A percentile compares a stretch with the other conserved stretches of the same genome.
Conservation (phyloP, 2,329 filamentous ascomycete genomes). For the Huntiella bhutanensis region DNA sequence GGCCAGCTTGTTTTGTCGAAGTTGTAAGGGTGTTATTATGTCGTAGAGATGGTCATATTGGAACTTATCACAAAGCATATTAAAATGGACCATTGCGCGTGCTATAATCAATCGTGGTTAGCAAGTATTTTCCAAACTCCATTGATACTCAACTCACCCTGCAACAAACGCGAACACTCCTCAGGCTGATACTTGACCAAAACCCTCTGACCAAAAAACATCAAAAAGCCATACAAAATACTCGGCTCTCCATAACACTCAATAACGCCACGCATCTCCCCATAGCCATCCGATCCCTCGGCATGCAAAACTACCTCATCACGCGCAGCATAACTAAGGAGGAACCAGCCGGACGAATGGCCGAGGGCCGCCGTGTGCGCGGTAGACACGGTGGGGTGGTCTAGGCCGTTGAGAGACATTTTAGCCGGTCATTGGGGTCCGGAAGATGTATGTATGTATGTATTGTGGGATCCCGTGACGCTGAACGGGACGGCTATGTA, state of each 20-base stretch:
- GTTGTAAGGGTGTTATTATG: conserved; percentile 53
- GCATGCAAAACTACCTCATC: conserved; percentile 70
- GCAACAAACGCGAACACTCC: conserved; percentile 71
- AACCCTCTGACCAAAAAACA: conserved; percentile 77
- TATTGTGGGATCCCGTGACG: too few species aligned
- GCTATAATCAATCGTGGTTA: conserved; percentile 33
- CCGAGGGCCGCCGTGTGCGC: conserved; percentile 62
- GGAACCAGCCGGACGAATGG: conserved; percentile 91
- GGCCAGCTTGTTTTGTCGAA: conserved; percentile 75
- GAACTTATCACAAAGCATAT: conserved; percentile 50
- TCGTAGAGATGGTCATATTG: conserved; percentile 75
- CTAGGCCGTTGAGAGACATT: conserved; percentile 89
- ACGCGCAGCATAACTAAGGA: conserved; percentile 76
- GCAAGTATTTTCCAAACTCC: not conserved
- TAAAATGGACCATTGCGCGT: conserved; percentile 59
- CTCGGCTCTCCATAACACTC: conserved; percentile 64
- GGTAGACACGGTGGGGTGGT: conserved; percentile 61
- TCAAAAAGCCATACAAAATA: conserved; percentile 79
- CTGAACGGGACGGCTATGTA: too few species aligned
- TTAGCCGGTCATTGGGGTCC: not conserved
- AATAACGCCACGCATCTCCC: conserved; percentile 64
- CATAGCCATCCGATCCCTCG: conserved; percentile 62
- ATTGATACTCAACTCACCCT: conserved; percentile 44
- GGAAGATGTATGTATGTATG: too few species aligned
- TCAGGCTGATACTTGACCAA: conserved; percentile 86